These are phyloP conservation scores for Agaricus sinodeliciosus DNA, from an alignment of 768 basidiomycete genomes.

Conservation along the genomic window DNA sequence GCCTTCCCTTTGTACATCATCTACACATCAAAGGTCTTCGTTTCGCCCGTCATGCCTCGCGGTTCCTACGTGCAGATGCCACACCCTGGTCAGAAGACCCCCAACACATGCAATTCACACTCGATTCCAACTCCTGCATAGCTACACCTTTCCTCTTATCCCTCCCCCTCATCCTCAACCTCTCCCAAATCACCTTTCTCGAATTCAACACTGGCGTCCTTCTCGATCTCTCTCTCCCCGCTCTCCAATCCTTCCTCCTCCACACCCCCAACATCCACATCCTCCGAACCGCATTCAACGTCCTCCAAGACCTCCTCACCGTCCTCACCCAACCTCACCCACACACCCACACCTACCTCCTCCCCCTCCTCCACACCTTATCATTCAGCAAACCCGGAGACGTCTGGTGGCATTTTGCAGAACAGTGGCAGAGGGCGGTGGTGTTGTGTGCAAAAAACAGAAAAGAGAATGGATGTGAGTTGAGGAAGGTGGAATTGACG, in stretches of 20 bases:
- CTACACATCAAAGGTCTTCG: constrained; percentile 11
- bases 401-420: constrained; percentile 27
- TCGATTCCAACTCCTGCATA: constrained; percentile 19
- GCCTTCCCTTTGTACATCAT: constrained; percentile 14
- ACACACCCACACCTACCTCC: constrained; percentile 9
- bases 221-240: constrained; percentile 16
- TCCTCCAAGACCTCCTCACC: constrained; percentile 20
- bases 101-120: constrained; percentile 13
- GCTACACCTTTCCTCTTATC: constrained; percentile 6
- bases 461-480: constrained; percentile 8
- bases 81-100: constrained; percentile 18
- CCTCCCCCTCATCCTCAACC: constrained; percentile 13
- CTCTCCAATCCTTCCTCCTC: constrained; percentile 16
- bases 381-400: constrained; percentile 26
- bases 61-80: constrained; percentile 14
- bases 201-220: constrained; percentile 26
- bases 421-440: constrained; percentile 21
- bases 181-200: constrained; percentile 20
- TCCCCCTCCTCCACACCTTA: constrained; percentile 21
- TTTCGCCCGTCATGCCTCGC: constrained; percentile 19
- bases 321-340: constrained; percentile 12
- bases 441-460: constrained; percentile 14
- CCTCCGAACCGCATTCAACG: constrained; percentile 23
- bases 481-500: constrained; percentile 21
- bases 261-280: constrained; percentile 17